phyloP scores from a whole-genome alignment of 495 filamentous ascomycete species.

The Podospora fimiseda region DNA sequence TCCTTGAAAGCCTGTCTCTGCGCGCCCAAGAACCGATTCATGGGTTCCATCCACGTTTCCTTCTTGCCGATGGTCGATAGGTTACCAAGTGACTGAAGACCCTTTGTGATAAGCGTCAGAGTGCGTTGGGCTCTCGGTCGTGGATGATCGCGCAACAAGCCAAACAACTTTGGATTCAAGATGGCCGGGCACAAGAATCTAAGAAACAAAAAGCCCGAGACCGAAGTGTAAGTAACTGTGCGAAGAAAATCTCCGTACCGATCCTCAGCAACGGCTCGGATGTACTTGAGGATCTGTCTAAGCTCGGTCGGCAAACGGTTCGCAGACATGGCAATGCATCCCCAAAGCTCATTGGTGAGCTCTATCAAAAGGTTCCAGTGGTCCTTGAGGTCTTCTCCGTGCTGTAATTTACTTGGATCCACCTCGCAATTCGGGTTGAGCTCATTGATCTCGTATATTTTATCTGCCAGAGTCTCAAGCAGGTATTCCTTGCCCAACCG shows the following conservation, averaged over 20 bases:
- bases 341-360: slow-evolving; percentile 79
- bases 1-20: slow-evolving; percentile 71
- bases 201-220: slow-evolving; percentile 93
- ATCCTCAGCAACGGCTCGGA: slow-evolving; percentile 90
- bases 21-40: slow-evolving; percentile 72
- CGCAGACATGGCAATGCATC: slow-evolving; percentile 66
- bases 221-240: slow-evolving; percentile 90
- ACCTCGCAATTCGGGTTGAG: slow-evolving; percentile 91
- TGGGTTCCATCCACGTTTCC: slow-evolving; percentile 97
- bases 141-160: slow-evolving; percentile 80
- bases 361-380: slow-evolving; percentile 78
- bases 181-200: slow-evolving; percentile 96
- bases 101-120: slow-evolving; percentile 89
- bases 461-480: slow-evolving; percentile 79
- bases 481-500: slow-evolving; percentile 90
- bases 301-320: slow-evolving; percentile 76
- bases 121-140: slow-evolving; percentile 82
- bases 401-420: slow-evolving; percentile 69
- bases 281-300: slow-evolving; percentile 81
- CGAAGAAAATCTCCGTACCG: slow-evolving; percentile 92
- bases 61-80: slow-evolving; percentile 91
- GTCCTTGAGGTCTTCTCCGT: slow-evolving; percentile 66
- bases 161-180: slow-evolving; percentile 93
- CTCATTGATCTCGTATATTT: slow-evolving; percentile 78
- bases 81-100: slow-evolving; percentile 90